Evolutionary conservation across 441 rosid species (phyloP), one percentile per base, ranked within the genome.

Genomic region (Metrosideros polymorpha): DNA sequence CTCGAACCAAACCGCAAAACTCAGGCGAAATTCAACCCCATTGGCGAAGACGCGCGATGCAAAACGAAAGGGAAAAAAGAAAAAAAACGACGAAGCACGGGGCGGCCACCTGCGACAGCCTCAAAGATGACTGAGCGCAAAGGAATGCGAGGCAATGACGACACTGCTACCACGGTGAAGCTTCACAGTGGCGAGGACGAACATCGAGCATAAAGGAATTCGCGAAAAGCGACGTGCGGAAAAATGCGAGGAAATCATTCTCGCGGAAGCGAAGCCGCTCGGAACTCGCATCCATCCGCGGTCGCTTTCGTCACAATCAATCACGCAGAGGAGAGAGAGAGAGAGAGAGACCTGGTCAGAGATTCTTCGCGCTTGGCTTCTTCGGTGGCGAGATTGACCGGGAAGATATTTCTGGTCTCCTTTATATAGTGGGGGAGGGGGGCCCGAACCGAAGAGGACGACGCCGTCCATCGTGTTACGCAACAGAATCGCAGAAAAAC

Each of bases 401-500:
- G 77, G 77, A 35, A 9, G 27, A 9, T 2, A 4, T 19, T 35
- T 19, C 7, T 1, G 43, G 7, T 0, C 76, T 6, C 13, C 45
- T 32, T 35, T 1, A 32, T 35, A 35, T 2, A 63, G 0, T 0
- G 42, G 43, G 15, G 19, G 1, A 2, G 0, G 6, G 9, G 51
- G 14, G 24, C 0, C 24, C 8, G 42, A 8, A 19, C 42, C 12
- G 42, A 0, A 8, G 76, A 18, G 13, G 43, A 4, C 1, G 13
- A 63, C 13, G 25, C 15, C 77, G 25, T 2, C 4, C 19, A 3
- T 18, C 56, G 24, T 19, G 25, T 53, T 53, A 47, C 50, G 13
- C 3, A 47, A 47, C 50, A 10, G 50, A 47, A 47, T 47, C 50
- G 13, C 50, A 3, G 18, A 50, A 15, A 50, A n/a, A n/a, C n/a